A percentile compares a stretch with the other conserved stretches of the same genome.
Conservation (phyloP, 768 basidiomycete species). For the Pulveroboletus frians region DNA sequence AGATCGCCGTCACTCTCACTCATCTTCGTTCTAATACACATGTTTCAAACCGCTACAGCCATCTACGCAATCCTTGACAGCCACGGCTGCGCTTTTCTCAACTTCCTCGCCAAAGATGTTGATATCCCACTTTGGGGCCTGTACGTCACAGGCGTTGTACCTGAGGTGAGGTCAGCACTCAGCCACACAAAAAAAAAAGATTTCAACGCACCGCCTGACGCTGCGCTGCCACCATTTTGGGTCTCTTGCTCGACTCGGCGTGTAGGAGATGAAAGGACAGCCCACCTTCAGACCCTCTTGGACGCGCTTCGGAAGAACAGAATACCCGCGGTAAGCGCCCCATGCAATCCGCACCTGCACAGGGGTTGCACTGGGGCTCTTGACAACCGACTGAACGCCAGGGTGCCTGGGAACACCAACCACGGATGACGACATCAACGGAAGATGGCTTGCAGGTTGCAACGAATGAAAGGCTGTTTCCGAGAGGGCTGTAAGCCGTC, state of each 20-base stretch:
- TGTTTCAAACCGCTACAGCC: not conserved
- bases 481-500: conserved; percentile 69
- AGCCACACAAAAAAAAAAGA: not conserved
- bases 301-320: conserved; percentile 83
- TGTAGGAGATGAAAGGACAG: conserved; percentile 85
- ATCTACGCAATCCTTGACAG: conserved; percentile 32
- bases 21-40: not conserved
- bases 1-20: not conserved
- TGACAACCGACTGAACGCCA: conserved; percentile 56
- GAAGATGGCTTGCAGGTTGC: not conserved
- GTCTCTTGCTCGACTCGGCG: conserved; percentile 58
- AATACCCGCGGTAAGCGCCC: conserved; percentile 69
- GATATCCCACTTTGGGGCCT: conserved; percentile 59
- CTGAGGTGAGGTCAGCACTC: not conserved
- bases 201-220: conserved; percentile 27
- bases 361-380: conserved; percentile 56
- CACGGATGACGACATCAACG: conserved; percentile 33
- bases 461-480: conserved; percentile 59
- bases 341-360: conserved; percentile 85
- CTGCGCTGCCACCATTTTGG: conserved; percentile 43
- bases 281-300: too few relatives aligned
- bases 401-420: conserved; percentile 58
- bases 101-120: conserved; percentile 61
- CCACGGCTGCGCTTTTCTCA: conserved; percentile 39
- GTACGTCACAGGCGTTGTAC: conserved; percentile 61